Conservation (phyloP, 768 basidiomycete genomes). For the Tulasnella sp. region DNA sequence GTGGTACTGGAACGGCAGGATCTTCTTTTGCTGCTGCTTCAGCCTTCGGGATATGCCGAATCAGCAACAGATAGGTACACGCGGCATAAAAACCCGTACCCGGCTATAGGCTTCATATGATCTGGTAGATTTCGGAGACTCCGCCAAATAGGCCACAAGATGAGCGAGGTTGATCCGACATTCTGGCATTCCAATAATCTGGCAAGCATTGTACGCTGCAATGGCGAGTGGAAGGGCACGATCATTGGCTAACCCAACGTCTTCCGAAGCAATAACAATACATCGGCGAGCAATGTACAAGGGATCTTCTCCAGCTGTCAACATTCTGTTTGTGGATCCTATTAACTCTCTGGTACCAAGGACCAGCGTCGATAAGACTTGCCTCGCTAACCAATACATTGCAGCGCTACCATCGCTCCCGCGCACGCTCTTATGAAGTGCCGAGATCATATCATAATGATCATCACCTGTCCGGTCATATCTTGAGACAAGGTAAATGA, state of each 20-base stretch:
- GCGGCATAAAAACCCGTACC: constrained; percentile 28
- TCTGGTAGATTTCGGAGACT: constrained; percentile 77
- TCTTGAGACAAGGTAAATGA: background rate
- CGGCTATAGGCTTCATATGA: constrained; percentile 71
- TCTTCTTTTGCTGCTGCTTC: constrained; percentile 57
- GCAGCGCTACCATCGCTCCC: constrained; percentile 74
- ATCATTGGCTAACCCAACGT: constrained; percentile 74
- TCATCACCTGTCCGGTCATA: constrained; percentile 75
- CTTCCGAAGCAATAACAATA: constrained; percentile 79
- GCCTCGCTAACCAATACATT: constrained; percentile 77
- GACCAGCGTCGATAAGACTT: background rate
- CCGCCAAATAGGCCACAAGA: constrained; percentile 70
- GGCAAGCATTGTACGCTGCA: constrained; percentile 60
- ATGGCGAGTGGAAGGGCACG: constrained; percentile 71
- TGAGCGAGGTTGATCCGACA: constrained; percentile 76
- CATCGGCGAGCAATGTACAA: constrained; percentile 68
- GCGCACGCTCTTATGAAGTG: constrained; percentile 77
- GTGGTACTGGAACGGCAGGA: constrained; percentile 57
- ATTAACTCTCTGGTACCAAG: background rate
- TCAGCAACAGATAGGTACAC: constrained; percentile 7
- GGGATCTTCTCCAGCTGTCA: constrained; percentile 75
- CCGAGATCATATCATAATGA: constrained; percentile 78
- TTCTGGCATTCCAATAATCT: constrained; percentile 74
- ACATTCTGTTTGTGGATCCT: constrained; percentile 48
- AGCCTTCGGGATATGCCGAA: constrained; percentile 38